Percentiles rank a stretch among this genome's conserved stretches.
phyloP scores from a whole-genome alignment of 768 basidiomycete species.

The Serendipita sp. region DNA sequence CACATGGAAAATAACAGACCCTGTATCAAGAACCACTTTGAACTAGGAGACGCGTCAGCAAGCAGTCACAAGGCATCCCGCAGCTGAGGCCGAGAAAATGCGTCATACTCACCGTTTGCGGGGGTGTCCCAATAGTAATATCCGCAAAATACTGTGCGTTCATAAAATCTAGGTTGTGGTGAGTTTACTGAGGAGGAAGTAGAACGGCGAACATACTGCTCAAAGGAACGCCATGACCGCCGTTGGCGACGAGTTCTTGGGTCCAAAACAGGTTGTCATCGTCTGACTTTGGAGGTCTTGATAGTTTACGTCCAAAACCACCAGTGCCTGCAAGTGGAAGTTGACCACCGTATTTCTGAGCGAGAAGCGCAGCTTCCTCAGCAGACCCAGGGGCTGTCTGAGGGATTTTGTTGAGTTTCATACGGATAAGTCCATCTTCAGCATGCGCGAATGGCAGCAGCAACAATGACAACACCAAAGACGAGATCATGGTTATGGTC shows the following conservation, averaged over 20 bases:
- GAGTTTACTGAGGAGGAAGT: conserved; percentile 7
- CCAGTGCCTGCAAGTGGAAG: conserved; percentile 58
- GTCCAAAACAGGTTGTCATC: conserved; percentile 53
- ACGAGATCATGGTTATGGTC: neutral
- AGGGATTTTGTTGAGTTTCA: conserved; percentile 79
- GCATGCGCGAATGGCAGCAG: conserved; percentile 25
- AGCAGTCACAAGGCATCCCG: neutral
- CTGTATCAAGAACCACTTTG: conserved; percentile 91
- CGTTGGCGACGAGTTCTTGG: conserved; percentile 41
- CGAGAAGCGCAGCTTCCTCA: conserved; percentile 68
- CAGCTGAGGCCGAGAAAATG: neutral
- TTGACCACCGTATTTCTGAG: conserved; percentile 79
- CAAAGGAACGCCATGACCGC: conserved; percentile 77
- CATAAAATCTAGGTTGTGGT: conserved; percentile 58
- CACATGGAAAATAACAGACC: conserved; percentile 26
- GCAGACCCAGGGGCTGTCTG: conserved; percentile 30
- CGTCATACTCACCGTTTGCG: conserved; percentile 45
- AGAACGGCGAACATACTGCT: conserved; percentile 42
- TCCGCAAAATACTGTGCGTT: conserved; percentile 95
- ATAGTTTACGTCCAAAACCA: conserved; percentile 48
- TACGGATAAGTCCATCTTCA: conserved; percentile 50
- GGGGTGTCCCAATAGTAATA: conserved; percentile 66
- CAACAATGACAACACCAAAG: conserved; percentile 7
- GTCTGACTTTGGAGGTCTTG: conserved; percentile 24
- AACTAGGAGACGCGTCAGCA: conserved; percentile 30